Percentiles rank a stretch among this genome's conserved stretches.
These are phyloP conservation scores for Sodiomyces alkalinus DNA, from an alignment of 2,329 filamentous ascomycete species.

Conservation along the genomic window DNA sequence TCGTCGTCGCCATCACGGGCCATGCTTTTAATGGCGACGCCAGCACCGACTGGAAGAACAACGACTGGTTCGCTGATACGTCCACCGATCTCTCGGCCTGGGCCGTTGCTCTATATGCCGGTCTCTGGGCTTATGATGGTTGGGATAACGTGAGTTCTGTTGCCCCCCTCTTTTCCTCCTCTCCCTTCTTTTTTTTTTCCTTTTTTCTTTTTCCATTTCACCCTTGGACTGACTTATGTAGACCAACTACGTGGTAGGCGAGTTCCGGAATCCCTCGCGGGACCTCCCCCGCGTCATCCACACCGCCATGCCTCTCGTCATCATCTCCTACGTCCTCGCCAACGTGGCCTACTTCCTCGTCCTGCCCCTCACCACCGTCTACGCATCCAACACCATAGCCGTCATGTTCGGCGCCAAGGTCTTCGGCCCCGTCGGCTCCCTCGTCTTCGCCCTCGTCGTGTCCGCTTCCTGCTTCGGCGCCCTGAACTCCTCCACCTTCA, in stretches of 20 bases:
- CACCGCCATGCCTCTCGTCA: conserved; percentile 89
- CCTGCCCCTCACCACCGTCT: conserved; percentile 64
- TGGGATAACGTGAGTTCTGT: conserved; percentile 89
- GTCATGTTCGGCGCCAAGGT: conserved; percentile 86
- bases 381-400: conserved; percentile 85
- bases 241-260: conserved; percentile 96
- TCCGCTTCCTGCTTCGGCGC: conserved; percentile 87
- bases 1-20: conserved; percentile 79
- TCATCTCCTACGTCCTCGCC: conserved; percentile 75
- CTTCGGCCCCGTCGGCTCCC: conserved; percentile 68
- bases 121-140: conserved; percentile 94
- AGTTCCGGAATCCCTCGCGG: conserved; percentile 81
- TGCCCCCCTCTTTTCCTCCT: no score
- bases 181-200: background rate
- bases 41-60: conserved; percentile 73
- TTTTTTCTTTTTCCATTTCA: background rate
- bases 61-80: conserved; percentile 79
- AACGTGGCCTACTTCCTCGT: conserved; percentile 94
- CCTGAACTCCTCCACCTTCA: conserved; percentile 89
- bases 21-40: conserved; percentile 61
- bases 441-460: conserved; percentile 79
- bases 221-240: conserved; percentile 16
- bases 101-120: conserved; percentile 89
- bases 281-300: conserved; percentile 93
- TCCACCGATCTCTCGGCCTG: conserved; percentile 67